phyloP scores from a whole-genome alignment of 345 rosid genomes.

The Pistacia vera region DNA sequence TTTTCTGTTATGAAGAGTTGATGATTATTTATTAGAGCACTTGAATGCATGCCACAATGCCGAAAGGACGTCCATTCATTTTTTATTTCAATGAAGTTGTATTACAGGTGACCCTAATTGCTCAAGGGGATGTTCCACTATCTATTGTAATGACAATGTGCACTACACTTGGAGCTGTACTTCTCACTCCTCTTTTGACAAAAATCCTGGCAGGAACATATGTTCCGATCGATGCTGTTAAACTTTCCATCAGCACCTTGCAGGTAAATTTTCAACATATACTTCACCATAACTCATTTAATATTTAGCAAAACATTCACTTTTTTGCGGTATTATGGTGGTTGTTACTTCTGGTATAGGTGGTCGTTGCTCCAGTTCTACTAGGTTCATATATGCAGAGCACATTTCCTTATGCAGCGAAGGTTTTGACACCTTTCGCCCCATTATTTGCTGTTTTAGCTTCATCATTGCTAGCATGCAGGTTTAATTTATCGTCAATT shows the following conservation, averaged over 20 bases:
- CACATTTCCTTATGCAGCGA: slow-evolving; percentile 50
- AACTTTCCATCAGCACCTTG: slow-evolving; percentile 67
- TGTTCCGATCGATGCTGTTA: slow-evolving; percentile 65
- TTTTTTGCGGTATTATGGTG: background rate
- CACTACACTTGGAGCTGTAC: slow-evolving; percentile 61
- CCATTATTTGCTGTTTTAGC: slow-evolving; percentile 61
- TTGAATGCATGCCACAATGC: background rate
- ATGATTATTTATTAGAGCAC: background rate
- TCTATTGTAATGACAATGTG: slow-evolving; percentile 66
- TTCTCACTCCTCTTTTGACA: slow-evolving; percentile 65
- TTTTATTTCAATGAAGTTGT: slow-evolving; percentile 39
- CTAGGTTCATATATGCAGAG: slow-evolving; percentile 61
- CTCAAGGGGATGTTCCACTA: slow-evolving; percentile 69
- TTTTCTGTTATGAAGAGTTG: background rate
- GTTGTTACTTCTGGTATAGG: slow-evolving; percentile 30
- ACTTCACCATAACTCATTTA: background rate
- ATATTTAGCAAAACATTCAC: background rate
- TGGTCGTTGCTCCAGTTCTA: slow-evolving; percentile 64
- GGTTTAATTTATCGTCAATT: slow-evolving; percentile 35
- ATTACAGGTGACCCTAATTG: slow-evolving; percentile 70
- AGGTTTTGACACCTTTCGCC: slow-evolving; percentile 51
- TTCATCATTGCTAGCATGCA: slow-evolving; percentile 67
- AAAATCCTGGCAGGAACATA: slow-evolving; percentile 60
- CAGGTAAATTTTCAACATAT: slow-evolving; percentile 33
- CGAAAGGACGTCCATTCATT: background rate